These are phyloP conservation scores for Epichloe sp. DNA, from an alignment of 2,329 filamentous ascomycete genomes.

Conservation along the genomic window DNA sequence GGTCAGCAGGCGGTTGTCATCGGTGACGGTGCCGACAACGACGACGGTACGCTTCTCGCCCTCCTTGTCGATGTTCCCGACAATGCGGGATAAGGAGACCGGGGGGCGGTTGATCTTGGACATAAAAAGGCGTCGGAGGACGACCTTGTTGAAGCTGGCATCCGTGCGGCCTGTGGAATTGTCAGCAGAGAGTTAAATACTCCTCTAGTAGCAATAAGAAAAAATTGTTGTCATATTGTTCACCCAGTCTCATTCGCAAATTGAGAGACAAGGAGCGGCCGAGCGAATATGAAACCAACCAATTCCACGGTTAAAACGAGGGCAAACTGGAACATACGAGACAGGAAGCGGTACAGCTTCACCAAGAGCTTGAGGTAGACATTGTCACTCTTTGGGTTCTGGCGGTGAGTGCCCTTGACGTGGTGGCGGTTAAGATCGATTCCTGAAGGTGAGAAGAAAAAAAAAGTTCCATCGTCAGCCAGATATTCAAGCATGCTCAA, in stretches of 20 bases:
- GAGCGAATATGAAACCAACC: too few relatives aligned
- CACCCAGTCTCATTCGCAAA: neutral
- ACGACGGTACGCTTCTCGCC: conserved; percentile 78
- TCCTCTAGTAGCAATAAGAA: neutral
- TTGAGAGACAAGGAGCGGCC: neutral
- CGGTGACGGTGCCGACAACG: conserved; percentile 87
- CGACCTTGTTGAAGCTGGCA: conserved; percentile 95
- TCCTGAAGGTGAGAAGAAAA: conserved; percentile 32
- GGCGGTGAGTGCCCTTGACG: conserved; percentile 65
- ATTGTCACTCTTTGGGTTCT: conserved; percentile 96
- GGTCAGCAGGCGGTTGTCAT: conserved; percentile 87
- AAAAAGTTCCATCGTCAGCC: conserved; percentile 44
- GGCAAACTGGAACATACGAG: conserved; percentile 44
- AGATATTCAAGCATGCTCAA: conserved; percentile 52
- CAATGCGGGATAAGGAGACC: conserved; percentile 87
- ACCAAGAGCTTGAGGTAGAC: conserved; percentile 94
- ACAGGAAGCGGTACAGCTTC: conserved; percentile 96
- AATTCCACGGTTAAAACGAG: conserved; percentile 25
- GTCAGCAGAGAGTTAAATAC: conserved; percentile 3
- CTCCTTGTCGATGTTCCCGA: conserved; percentile 51
- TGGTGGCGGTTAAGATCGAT: conserved; percentile 61
- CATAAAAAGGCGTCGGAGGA: conserved; percentile 96
- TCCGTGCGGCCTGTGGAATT: conserved; percentile 69
- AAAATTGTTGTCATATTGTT: neutral
- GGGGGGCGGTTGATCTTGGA: conserved; percentile 96